phyloP scores from a whole-genome alignment of 2,329 filamentous ascomycete species.

The Thielaviopsis euricoi region DNA sequence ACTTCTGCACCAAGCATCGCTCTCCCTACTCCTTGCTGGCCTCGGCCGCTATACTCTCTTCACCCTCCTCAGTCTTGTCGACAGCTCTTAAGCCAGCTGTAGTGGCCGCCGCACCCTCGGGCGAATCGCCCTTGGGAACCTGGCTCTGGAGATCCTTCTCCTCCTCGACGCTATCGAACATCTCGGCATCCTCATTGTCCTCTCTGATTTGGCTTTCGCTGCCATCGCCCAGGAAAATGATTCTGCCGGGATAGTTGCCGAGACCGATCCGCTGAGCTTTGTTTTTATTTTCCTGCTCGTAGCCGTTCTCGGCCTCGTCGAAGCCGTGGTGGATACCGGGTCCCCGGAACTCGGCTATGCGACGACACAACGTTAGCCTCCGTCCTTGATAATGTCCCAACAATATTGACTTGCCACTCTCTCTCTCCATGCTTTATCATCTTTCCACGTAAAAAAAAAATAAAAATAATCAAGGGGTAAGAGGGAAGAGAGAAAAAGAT shows the following conservation, averaged over 20 bases:
- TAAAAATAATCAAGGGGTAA: too few species aligned
- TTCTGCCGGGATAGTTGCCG: conserved; percentile 62
- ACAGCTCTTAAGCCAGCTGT: conserved; percentile 16
- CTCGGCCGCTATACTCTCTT: conserved; percentile 1
- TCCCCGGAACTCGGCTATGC: conserved; percentile 66
- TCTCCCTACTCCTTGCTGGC: neutral
- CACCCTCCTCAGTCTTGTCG: conserved; percentile 7
- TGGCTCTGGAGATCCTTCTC: conserved; percentile 77
- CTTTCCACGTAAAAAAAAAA: neutral
- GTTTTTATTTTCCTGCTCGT: conserved; percentile 57
- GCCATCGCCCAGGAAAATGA: conserved; percentile 90
- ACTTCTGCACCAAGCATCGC: neutral
- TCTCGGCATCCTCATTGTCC: conserved; percentile 76
- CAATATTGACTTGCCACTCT: neutral
- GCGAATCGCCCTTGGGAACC: conserved; percentile 44
- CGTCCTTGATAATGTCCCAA: neutral
- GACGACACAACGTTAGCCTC: conserved; percentile 13
- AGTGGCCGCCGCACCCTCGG: conserved; percentile 3
- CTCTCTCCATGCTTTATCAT: neutral
- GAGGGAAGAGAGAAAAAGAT: neutral
- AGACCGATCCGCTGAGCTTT: conserved; percentile 38
- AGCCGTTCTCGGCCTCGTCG: conserved; percentile 63
- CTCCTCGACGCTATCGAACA: conserved; percentile 69
- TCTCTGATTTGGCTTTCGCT: conserved; percentile 61
- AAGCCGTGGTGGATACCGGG: conserved; percentile 70